A percentile compares a stretch with the other conserved stretches of the same genome.
phyloP scores from a whole-genome alignment of 129 eudicot species.

The Chrysanthemum seticuspe region DNA sequence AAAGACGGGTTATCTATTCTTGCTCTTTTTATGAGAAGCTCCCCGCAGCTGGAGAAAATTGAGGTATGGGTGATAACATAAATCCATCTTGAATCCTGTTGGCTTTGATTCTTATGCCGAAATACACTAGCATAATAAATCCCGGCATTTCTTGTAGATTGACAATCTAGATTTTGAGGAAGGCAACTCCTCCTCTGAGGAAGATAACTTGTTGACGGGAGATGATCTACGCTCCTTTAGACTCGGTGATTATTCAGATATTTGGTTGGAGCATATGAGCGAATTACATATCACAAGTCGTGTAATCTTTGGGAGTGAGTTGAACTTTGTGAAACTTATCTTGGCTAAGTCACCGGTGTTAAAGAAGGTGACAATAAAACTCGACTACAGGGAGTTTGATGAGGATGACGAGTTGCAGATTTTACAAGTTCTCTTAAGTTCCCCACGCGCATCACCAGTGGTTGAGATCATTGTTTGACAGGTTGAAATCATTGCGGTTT shows the following conservation, averaged over 20 bases:
- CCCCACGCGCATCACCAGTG: too few relatives aligned
- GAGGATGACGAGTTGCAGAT: too few relatives aligned
- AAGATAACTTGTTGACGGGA: background rate
- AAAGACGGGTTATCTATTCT: background rate
- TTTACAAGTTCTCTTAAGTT: too few relatives aligned
- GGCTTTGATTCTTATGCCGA: background rate
- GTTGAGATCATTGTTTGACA: too few relatives aligned
- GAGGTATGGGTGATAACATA: background rate
- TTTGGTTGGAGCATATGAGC: slow-evolving; percentile 12
- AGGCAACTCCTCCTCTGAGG: too few relatives aligned
- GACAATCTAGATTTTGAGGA: too few relatives aligned
- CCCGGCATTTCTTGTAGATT: background rate
- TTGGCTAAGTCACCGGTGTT: slow-evolving; percentile 17
- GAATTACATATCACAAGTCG: slow-evolving; percentile 7
- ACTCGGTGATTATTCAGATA: slow-evolving; percentile 1
- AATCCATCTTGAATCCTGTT: background rate
- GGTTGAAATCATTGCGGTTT: too few relatives aligned
- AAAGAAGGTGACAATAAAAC: background rate
- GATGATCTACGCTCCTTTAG: background rate
- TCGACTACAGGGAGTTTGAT: background rate
- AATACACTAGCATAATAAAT: background rate
- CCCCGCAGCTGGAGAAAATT: background rate
- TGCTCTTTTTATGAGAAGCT: background rate
- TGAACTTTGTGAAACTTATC: slow-evolving; percentile 18
- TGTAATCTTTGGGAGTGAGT: background rate